Evolutionary conservation across 306 rosid species (phyloP).

Genomic region (Vachellia collinsii): DNA sequence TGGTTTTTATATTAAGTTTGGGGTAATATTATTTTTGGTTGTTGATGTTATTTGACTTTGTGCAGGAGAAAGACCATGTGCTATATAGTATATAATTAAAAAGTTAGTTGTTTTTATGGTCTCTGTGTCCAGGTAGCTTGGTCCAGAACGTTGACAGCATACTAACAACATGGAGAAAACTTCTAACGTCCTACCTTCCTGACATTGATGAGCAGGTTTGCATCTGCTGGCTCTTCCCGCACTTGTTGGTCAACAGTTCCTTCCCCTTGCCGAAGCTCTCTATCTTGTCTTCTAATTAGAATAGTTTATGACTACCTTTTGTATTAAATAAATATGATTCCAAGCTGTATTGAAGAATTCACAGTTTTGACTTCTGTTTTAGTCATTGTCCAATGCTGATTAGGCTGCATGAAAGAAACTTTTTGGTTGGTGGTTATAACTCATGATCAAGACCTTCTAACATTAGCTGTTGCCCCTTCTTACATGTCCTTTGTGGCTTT

Average conservation of each 20-base stretch:
- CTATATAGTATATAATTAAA: not conserved
- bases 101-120: not conserved
- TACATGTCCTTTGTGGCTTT: not conserved
- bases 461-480: not conserved
- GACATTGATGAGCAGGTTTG: constrained; percentile 92
- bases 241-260: not conserved
- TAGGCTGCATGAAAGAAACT: not conserved
- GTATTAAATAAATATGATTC: not conserved
- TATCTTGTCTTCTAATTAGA: not conserved
- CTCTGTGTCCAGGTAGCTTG: constrained; percentile 59
- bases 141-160: constrained; percentile 51
- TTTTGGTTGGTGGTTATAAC: not conserved
- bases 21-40: not conserved
- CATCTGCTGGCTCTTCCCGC: not conserved
- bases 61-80: not conserved
- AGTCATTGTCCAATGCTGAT: not conserved
- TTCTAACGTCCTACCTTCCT: constrained; percentile 70
- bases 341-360: not conserved
- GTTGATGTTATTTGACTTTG: not conserved
- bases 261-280: constrained; percentile 8
- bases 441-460: not conserved
- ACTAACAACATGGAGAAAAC: constrained; percentile 72
- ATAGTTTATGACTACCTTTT: too few species aligned
- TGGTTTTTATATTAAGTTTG: too few species aligned
- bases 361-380: not conserved